Conservation (phyloP, 2,329 filamentous ascomycete species). For the Bertia moriformis region DNA sequence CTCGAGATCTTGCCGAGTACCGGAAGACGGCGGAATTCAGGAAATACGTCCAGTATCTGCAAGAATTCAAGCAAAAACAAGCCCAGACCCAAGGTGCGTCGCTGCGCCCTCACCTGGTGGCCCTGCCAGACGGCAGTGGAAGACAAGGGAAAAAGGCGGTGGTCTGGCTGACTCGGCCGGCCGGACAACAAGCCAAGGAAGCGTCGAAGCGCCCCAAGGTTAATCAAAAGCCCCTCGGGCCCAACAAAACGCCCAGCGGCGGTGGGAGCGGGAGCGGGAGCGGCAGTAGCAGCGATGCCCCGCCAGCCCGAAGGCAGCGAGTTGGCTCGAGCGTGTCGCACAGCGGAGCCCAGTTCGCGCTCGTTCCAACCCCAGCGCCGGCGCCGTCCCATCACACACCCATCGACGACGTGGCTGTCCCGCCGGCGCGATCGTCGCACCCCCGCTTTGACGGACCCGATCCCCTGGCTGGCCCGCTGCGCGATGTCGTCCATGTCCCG, state of each 20-base stretch:
- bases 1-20: constrained; percentile 57
- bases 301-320: background rate
- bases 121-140: background rate
- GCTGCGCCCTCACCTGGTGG: background rate
- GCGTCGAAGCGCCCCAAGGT: background rate
- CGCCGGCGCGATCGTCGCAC: background rate
- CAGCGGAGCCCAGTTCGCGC: background rate
- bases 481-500: background rate
- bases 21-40: constrained; percentile 61
- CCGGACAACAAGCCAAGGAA: background rate
- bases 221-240: too few relatives aligned
- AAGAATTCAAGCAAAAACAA: constrained; percentile 67
- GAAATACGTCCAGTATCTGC: constrained; percentile 57
- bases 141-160: too few relatives aligned
- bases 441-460: background rate
- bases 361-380: too few relatives aligned
- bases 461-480: too few relatives aligned
- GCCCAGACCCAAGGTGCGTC: constrained; percentile 26
- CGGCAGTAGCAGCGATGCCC: background rate
- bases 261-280: background rate
- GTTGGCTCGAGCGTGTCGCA: background rate
- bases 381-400: background rate
- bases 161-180: background rate
- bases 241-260: too few relatives aligned
- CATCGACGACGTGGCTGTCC: background rate